A percentile compares a stretch with the other conserved stretches of the same genome.
Evolutionary conservation across 140 eudicot species (phyloP).

Genomic region (Oenanthe javanica): DNA sequence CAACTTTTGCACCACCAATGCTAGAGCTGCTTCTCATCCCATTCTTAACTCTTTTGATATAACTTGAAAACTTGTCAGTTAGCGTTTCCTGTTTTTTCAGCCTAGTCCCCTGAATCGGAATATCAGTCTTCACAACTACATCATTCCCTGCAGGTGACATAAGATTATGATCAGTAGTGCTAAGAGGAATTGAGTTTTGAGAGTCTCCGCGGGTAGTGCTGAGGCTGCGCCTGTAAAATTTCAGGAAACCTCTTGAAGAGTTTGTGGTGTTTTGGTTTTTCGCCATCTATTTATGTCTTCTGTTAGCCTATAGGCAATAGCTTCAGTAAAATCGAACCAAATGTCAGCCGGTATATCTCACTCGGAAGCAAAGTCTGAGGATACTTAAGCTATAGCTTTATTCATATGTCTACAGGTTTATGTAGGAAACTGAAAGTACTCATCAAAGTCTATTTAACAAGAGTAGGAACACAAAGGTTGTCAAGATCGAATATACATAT

Average conservation of each 20-base stretch:
- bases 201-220: neutral
- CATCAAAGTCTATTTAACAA: neutral
- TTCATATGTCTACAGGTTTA: neutral
- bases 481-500: neutral
- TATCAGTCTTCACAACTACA: neutral
- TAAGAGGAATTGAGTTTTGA: neutral
- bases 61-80: constrained; percentile 13
- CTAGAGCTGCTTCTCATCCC: constrained; percentile 23
- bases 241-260: neutral
- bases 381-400: neutral
- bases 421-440: neutral
- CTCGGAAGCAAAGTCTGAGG: neutral
- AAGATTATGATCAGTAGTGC: constrained; percentile 1
- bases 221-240: neutral
- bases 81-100: constrained; percentile 4
- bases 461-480: neutral
- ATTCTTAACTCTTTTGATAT: constrained; percentile 25
- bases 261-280: neutral
- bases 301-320: neutral
- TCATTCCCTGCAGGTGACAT: neutral
- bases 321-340: too few relatives aligned
- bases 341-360: neutral
- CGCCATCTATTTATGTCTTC: neutral
- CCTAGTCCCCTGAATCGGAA: neutral
- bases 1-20: constrained; percentile 1